A percentile compares a stretch with the other conserved stretches of the same genome.
phyloP scores from a whole-genome alignment of 192 early-diverging fungal genomes.

The Backusella tarrabulga region DNA sequence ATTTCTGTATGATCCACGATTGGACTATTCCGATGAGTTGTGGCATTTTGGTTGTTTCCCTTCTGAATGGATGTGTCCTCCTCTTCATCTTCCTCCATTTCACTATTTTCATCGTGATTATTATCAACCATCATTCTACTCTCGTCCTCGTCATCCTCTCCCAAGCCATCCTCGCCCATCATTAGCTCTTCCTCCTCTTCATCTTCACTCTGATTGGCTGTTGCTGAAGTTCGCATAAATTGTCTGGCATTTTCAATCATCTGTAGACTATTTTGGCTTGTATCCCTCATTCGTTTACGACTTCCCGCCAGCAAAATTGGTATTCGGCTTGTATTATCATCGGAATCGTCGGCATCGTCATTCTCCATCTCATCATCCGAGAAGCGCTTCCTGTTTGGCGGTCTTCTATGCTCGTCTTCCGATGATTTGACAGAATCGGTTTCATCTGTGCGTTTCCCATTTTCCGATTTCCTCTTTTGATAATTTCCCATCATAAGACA shows the following conservation, averaged over 20 bases:
- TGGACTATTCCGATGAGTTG: neutral
- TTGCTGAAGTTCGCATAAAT: neutral
- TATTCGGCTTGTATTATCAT: slow-evolving; percentile 9
- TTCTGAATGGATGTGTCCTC: neutral
- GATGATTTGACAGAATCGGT: neutral
- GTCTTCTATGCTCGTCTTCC: neutral
- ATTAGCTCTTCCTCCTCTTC: slow-evolving; percentile 5
- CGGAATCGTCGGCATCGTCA: neutral
- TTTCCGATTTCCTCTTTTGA: slow-evolving; percentile 23
- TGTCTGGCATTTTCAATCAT: neutral
- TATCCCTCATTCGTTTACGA: slow-evolving; percentile 15
- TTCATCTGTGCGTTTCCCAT: slow-evolving; percentile 2
- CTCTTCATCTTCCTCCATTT: slow-evolving; percentile 11
- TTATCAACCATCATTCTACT: neutral
- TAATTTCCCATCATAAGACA: slow-evolving; percentile 40
- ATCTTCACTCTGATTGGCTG: neutral
- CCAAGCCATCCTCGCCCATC: neutral
- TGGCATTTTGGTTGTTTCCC: neutral
- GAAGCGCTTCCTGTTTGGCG: neutral
- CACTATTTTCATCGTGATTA: slow-evolving; percentile 1
- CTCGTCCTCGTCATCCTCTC: neutral
- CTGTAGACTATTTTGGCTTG: neutral
- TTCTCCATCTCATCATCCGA: slow-evolving; percentile 4
- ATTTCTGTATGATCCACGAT: slow-evolving; percentile 8
- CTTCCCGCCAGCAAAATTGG: slow-evolving; percentile 16